A percentile compares a stretch with the other conserved stretches of the same genome.
These are phyloP conservation scores for Phlegmacium glaucopus DNA, from an alignment of 768 basidiomycete genomes.

Conservation along the genomic window DNA sequence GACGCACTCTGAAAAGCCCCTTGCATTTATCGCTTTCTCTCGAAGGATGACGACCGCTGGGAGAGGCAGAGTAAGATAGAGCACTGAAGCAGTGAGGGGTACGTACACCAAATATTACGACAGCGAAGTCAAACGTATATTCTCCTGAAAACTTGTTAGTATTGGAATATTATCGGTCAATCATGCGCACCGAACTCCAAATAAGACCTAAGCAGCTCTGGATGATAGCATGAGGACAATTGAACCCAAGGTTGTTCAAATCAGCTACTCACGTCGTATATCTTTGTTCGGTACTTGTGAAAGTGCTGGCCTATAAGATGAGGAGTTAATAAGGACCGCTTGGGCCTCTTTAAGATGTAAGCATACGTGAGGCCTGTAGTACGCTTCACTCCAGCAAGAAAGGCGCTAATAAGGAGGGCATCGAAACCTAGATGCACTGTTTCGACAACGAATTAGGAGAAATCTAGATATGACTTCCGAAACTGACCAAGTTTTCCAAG, in stretches of 20 bases:
- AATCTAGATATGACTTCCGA: neutral
- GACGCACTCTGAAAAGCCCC: too few relatives aligned
- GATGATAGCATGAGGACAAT: neutral
- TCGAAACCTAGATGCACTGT: conserved; percentile 71
- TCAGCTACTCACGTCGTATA: conserved; percentile 62
- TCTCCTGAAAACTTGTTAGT: conserved; percentile 51
- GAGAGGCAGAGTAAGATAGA: conserved; percentile 1
- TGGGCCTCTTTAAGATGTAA: neutral
- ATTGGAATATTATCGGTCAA: neutral
- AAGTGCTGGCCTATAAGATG: conserved; percentile 59
- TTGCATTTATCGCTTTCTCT: conserved; percentile 42
- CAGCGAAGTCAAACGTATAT: conserved; percentile 83
- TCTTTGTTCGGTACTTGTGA: conserved; percentile 85
- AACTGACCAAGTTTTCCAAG: conserved; percentile 54
- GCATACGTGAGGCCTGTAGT: conserved; percentile 84
- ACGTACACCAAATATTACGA: conserved; percentile 79
- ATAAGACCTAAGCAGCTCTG: conserved; percentile 74
- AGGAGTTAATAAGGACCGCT: neutral
- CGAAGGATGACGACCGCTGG: conserved; percentile 73
- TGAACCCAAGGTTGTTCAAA: neutral
- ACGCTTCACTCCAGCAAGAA: conserved; percentile 82
- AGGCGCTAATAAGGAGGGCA: conserved; percentile 72
- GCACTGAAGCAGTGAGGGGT: neutral
- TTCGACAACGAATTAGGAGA: neutral
- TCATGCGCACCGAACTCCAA: conserved; percentile 65